Evolutionary conservation across 2,329 filamentous ascomycete species (phyloP).

Genomic region (Nemania bipapillata): DNA sequence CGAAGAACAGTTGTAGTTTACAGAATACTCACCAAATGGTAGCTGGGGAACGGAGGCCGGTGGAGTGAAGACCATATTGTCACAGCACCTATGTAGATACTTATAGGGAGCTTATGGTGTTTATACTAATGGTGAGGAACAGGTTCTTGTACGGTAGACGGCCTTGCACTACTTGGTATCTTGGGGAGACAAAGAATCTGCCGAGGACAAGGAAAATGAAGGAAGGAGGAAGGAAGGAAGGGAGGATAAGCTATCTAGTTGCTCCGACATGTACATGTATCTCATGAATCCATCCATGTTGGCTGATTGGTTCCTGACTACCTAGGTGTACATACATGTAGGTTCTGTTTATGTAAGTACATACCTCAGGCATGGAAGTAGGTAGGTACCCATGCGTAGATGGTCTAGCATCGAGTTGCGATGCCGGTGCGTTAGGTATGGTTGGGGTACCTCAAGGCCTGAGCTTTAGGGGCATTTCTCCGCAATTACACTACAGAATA

Average conservation of each 20-base stretch:
- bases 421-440: constrained; percentile 17
- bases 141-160: too few species aligned
- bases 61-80: constrained; percentile 49
- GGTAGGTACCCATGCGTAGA: too few species aligned
- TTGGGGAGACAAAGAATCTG: background rate
- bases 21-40: constrained; percentile 45
- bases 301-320: background rate
- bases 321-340: too few species aligned
- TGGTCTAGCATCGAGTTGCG: constrained; percentile 7
- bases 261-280: too few species aligned
- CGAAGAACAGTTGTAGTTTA: background rate
- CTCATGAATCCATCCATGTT: too few species aligned
- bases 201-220: background rate
- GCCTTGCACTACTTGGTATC: too few species aligned
- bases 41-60: constrained; percentile 48
- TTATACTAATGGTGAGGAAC: background rate
- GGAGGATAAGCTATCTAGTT: too few species aligned
- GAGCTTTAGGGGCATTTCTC: constrained; percentile 2
- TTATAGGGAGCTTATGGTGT: background rate
- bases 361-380: too few species aligned
- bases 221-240: background rate
- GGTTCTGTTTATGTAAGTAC: too few species aligned
- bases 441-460: background rate
- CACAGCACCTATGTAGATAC: background rate
- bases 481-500: constrained; percentile 4